Percentiles rank a stretch among this genome's conserved stretches.
Evolutionary conservation across 2,329 filamentous ascomycete genomes (phyloP).

Genomic region (Xylariaceae sp.): DNA sequence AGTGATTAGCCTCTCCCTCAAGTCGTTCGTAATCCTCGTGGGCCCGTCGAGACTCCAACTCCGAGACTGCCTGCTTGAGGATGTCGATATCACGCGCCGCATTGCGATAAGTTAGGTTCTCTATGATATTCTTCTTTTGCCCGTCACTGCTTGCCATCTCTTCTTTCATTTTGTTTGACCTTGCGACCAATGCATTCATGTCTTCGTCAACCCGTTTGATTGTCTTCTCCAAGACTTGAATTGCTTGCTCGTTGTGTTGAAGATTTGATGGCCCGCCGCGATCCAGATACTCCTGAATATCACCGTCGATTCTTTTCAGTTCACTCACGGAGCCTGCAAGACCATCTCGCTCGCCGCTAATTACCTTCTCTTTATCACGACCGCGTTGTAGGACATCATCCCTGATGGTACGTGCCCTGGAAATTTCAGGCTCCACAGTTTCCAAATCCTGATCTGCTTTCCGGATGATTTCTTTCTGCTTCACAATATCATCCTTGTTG

Average conservation of each 20-base stretch:
- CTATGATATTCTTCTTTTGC: constrained; percentile 78
- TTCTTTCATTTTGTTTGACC: constrained; percentile 72
- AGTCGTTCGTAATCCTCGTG: constrained; percentile 76
- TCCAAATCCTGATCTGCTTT: constrained; percentile 68
- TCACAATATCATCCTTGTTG: constrained; percentile 60
- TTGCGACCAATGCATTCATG: constrained; percentile 58
- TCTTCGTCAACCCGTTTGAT: constrained; percentile 63
- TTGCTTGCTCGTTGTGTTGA: constrained; percentile 61
- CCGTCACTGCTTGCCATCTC: constrained; percentile 74
- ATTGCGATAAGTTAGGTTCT: constrained; percentile 83
- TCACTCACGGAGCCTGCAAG: constrained; percentile 72
- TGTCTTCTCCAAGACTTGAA: constrained; percentile 60
- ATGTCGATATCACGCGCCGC: constrained; percentile 62
- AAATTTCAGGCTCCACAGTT: constrained; percentile 67
- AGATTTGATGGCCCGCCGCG: constrained; percentile 70
- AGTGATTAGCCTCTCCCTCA: constrained; percentile 59
- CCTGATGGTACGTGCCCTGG: constrained; percentile 67
- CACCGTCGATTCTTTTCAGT: constrained; percentile 66
- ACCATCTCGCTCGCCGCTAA: constrained; percentile 64
- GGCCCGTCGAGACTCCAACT: constrained; percentile 73
- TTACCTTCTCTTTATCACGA: constrained; percentile 64
- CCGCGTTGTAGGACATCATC: constrained; percentile 72
- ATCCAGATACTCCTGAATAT: constrained; percentile 75
- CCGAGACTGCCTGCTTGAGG: constrained; percentile 63
- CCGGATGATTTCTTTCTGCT: constrained; percentile 66